phyloP scores from a whole-genome alignment of 169 alveolate species.

The Plasmodium knowlesi region DNA sequence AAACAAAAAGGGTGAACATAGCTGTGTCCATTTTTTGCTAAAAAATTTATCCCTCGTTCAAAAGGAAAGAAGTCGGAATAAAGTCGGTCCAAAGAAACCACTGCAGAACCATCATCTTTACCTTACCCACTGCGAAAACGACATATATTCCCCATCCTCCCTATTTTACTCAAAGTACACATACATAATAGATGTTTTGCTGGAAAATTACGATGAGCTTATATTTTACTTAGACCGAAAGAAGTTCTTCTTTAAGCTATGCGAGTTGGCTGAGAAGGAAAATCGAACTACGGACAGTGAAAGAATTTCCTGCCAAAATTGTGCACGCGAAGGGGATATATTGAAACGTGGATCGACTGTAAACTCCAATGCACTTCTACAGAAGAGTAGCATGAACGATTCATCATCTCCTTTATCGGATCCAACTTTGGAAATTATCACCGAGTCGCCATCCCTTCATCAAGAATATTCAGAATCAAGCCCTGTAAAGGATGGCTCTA shows the following conservation, averaged over 20 bases:
- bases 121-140: constrained; percentile 34
- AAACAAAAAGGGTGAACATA: neutral
- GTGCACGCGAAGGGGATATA: neutral
- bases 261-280: neutral
- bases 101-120: constrained; percentile 15
- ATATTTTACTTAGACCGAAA: constrained; percentile 45
- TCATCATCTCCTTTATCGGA: neutral
- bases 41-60: constrained; percentile 20
- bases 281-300: neutral
- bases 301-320: neutral
- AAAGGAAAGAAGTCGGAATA: constrained; percentile 20
- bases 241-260: neutral
- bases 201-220: constrained; percentile 53
- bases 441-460: neutral
- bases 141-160: constrained; percentile 18
- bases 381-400: neutral
- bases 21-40: neutral
- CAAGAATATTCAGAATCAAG: neutral
- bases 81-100: neutral
- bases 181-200: constrained; percentile 10
- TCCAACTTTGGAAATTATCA: neutral
- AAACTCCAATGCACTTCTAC: neutral
- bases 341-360: neutral
- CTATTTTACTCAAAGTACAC: constrained; percentile 51
- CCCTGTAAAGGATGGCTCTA: neutral